These are phyloP conservation scores for Vitis hybrid DNA, from an alignment of 177 flowering plant species.

Conservation along the genomic window DNA sequence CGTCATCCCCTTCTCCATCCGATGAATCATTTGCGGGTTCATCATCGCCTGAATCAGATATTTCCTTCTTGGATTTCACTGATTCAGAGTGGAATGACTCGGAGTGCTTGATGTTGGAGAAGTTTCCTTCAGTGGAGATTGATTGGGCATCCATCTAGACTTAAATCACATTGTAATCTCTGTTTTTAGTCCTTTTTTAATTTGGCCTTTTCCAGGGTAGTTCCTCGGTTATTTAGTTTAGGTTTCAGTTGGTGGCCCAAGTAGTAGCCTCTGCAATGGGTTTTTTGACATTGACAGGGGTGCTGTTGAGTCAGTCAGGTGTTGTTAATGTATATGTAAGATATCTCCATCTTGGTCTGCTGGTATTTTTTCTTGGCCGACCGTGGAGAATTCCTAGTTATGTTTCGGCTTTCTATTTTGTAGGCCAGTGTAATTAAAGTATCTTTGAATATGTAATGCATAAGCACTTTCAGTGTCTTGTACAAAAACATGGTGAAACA, in stretches of 20 bases:
- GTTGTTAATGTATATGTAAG: constrained; percentile 12
- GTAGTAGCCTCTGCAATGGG: constrained; percentile 36
- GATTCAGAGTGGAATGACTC: constrained; percentile 35
- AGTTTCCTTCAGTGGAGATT: constrained; percentile 58
- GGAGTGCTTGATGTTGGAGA: constrained; percentile 32
- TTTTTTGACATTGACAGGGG: constrained; percentile 44
- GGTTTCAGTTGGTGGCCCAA: constrained; percentile 5
- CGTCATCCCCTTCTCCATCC: constrained; percentile 16
- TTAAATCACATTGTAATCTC: background rate
- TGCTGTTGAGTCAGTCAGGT: background rate
- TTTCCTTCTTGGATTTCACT: constrained; percentile 37
- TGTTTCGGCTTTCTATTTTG: background rate
- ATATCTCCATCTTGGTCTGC: constrained; percentile 30
- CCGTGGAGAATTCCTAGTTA: constrained; percentile 3
- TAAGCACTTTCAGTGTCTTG: background rate
- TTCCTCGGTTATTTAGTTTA: background rate
- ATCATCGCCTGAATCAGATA: constrained; percentile 44
- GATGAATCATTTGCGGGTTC: constrained; percentile 22
- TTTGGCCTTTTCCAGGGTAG: background rate
- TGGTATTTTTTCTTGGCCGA: constrained; percentile 31
- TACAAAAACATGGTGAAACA: too few species aligned
- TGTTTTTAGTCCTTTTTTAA: background rate
- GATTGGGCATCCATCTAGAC: constrained; percentile 50
- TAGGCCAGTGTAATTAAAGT: background rate
- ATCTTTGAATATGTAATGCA: background rate